These are phyloP conservation scores for Cytospora mali DNA, from an alignment of 2,329 filamentous ascomycete species.

Conservation along the genomic window DNA sequence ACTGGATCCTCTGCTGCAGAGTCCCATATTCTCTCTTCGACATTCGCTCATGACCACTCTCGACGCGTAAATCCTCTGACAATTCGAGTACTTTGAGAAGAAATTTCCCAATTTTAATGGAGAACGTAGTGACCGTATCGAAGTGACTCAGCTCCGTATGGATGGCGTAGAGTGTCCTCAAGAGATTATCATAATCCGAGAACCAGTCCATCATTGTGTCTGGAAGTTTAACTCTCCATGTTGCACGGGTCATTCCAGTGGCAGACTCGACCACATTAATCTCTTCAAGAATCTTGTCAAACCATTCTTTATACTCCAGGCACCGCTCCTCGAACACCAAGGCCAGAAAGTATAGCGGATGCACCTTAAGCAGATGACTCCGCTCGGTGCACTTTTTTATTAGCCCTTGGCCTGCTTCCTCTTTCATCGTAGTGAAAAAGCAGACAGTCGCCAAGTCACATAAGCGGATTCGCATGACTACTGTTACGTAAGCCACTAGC, in stretches of 20 bases:
- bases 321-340: constrained; percentile 9
- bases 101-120: constrained; percentile 7
- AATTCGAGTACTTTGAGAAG: background rate
- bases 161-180: constrained; percentile 7
- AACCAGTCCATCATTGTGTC: constrained; percentile 12
- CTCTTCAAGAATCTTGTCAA: constrained; percentile 9
- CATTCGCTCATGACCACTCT: background rate
- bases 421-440: constrained; percentile 6
- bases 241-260: constrained; percentile 16
- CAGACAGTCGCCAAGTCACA: constrained; percentile 10
- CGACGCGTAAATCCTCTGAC: background rate
- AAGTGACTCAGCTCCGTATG: constrained; percentile 21
- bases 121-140: constrained; percentile 6
- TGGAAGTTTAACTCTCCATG: constrained; percentile 14
- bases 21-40: background rate
- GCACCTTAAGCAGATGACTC: background rate
- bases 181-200: constrained; percentile 13
- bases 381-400: background rate
- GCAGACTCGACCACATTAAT: constrained; percentile 16
- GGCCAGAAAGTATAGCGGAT: constrained; percentile 15
- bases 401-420: background rate
- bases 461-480: constrained; percentile 15
- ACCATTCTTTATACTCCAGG: constrained; percentile 8
- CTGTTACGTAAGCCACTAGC: too few relatives aligned
- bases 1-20: constrained; percentile 12